phyloP scores from a whole-genome alignment of 345 rosid species.

The Cochlearia excelsa region DNA sequence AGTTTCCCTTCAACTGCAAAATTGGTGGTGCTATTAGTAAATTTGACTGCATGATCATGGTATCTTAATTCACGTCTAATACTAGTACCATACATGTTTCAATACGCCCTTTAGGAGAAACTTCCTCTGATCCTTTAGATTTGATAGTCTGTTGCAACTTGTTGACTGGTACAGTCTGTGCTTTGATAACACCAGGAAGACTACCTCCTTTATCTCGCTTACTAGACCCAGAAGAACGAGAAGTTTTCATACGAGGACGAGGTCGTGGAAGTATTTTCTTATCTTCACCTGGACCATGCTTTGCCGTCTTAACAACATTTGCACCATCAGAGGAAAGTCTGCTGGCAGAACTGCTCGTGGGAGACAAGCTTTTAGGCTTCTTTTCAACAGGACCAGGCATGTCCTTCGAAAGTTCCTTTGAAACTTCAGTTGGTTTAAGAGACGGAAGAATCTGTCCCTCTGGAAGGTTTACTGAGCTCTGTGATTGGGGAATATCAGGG shows the following conservation, averaged over 20 bases:
- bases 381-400: constrained; percentile 38
- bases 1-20: constrained; percentile 90
- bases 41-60: background rate
- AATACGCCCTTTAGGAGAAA: constrained; percentile 63
- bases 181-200: constrained; percentile 48
- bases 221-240: constrained; percentile 45
- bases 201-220: constrained; percentile 56
- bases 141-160: constrained; percentile 55
- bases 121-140: constrained; percentile 58
- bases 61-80: constrained; percentile 4
- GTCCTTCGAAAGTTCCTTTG: constrained; percentile 25
- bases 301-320: constrained; percentile 43
- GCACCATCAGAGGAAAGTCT: constrained; percentile 41
- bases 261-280: constrained; percentile 49
- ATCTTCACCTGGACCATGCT: constrained; percentile 43
- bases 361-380: constrained; percentile 36
- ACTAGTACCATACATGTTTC: constrained; percentile 63
- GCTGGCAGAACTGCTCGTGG: constrained; percentile 30
- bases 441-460: constrained; percentile 34
- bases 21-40: constrained; percentile 15
- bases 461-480: constrained; percentile 37
- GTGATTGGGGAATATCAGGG: constrained; percentile 34
- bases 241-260: constrained; percentile 54
- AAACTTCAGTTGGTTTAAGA: constrained; percentile 34
- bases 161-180: constrained; percentile 41